Evolutionary conservation across 352 stramenopile species (phyloP), one percentile per base, ranked within the genome.

Genomic region (Phytopythium delawarense): DNA sequence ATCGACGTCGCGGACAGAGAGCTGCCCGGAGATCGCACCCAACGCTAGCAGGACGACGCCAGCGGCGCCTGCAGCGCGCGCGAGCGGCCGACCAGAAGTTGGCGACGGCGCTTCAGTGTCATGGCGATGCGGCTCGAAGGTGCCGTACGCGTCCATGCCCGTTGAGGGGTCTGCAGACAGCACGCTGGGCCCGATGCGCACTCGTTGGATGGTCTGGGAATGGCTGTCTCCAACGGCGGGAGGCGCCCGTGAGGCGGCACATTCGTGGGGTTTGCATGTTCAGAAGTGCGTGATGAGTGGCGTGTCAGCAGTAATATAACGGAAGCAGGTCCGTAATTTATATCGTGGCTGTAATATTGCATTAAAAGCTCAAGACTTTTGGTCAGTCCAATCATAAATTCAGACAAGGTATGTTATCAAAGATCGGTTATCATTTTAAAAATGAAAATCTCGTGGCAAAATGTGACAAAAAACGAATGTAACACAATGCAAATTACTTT

Each of bases 141-240:
- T 57, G 16, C 50, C 50, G 30, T 57, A 57, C 18, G 32, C 50
- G 30, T 57, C 50, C 30, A 42, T 44, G 18, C 4, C 18, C 50
- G 34, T 21, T 1, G 28, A 21, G 4, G 40, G 18, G 2, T 28
- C 49, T 25, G 42, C 6, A 20, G 4, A 49, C 42, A 49, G n/a
- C 12, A n/a, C 7, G 49, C 32, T 42, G 49, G 28, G 3, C 1
- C 13, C 2, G 18, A 2, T 49, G 5, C 11, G 32, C 32, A 2
- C 50, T 16, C 25, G 50, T 7, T n/a, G 30, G 32, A 20, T 2
- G 30, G n/a, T 42, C 34, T 23, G 13, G 50, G 50, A 57, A 15
- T 57, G 50, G 9, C 18, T 23, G 42, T 15, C 42, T 25, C 20
- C 42, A 49, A 15, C 42, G 20, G 42, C 42, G 20, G 20, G 16